Percentiles rank a stretch among this genome's conserved stretches.
Conservation (phyloP, 306 rosid genomes). For the Psophocarpus tetragonolobus region DNA sequence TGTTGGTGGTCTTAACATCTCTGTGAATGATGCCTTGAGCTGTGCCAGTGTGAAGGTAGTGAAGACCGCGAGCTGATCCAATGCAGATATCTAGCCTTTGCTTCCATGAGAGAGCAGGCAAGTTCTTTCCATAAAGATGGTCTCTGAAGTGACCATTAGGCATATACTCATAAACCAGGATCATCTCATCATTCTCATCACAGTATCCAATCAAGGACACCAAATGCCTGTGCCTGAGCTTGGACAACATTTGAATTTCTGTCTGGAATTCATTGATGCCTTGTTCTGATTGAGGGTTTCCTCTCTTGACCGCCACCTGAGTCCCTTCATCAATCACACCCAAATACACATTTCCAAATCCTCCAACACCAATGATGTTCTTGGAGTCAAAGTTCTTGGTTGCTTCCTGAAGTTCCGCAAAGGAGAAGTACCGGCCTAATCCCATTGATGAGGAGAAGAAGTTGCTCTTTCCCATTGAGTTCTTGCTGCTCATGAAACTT, state of each 20-base stretch:
- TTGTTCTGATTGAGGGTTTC: constrained; percentile 72
- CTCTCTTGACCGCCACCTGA: constrained; percentile 62
- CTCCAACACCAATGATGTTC: constrained; percentile 62
- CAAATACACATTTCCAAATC: constrained; percentile 61
- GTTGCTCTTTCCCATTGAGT: constrained; percentile 51
- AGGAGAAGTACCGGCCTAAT: constrained; percentile 52
- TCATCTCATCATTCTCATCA: constrained; percentile 62
- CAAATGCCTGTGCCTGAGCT: constrained; percentile 62
- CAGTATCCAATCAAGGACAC: constrained; percentile 67
- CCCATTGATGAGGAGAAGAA: constrained; percentile 54
- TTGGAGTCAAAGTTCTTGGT: constrained; percentile 58
- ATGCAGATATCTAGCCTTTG: constrained; percentile 60
- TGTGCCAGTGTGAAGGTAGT: constrained; percentile 68
- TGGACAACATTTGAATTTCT: constrained; percentile 65
- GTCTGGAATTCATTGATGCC: constrained; percentile 64
- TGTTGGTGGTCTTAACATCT: constrained; percentile 63
- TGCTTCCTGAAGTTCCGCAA: constrained; percentile 58
- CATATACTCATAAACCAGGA: constrained; percentile 65
- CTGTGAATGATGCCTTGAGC: constrained; percentile 70
- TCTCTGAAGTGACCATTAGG: constrained; percentile 60
- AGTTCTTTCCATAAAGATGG: constrained; percentile 65
- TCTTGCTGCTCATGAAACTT: constrained; percentile 55
- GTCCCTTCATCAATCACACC: constrained; percentile 61
- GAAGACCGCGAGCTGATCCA: constrained; percentile 63
- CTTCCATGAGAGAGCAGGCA: constrained; percentile 55